Evolutionary conservation across 768 basidiomycete genomes (phyloP).

Genomic region (Suillus spraguei): DNA sequence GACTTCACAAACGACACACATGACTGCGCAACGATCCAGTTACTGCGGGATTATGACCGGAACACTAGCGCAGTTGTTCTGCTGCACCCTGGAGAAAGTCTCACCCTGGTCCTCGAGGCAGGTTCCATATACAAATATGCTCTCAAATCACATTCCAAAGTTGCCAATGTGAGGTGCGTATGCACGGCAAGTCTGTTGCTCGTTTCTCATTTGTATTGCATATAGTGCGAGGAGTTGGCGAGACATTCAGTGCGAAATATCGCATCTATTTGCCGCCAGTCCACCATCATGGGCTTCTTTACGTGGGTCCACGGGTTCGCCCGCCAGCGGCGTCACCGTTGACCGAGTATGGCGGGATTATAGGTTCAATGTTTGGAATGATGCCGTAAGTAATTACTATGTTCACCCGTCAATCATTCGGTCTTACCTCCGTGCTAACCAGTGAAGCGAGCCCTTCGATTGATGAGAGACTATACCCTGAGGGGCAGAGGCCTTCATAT

Average conservation of each 20-base stretch:
- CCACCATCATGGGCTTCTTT: constrained; percentile 31
- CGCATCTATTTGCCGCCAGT: constrained; percentile 55
- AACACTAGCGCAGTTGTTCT: constrained; percentile 55
- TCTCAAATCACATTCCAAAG: constrained; percentile 63
- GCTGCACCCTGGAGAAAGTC: constrained; percentile 61
- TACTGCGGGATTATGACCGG: constrained; percentile 64
- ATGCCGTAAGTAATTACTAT: constrained; percentile 36
- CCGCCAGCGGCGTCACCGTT: constrained; percentile 58
- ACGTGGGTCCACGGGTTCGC: constrained; percentile 37
- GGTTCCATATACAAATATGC: constrained; percentile 71
- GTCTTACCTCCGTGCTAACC: constrained; percentile 20
- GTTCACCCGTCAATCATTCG: constrained; percentile 2
- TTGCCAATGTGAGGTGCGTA: constrained; percentile 69
- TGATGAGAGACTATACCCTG: constrained; percentile 26
- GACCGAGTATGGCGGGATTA: constrained; percentile 71
- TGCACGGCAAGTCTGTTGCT: constrained; percentile 4
- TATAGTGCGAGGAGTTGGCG: constrained; percentile 66
- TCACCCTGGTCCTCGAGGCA: constrained; percentile 70
- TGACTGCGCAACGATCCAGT: constrained; percentile 64
- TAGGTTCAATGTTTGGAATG: constrained; percentile 64
- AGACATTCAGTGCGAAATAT: constrained; percentile 61
- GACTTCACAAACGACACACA: constrained; percentile 72
- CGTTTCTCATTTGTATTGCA: constrained; percentile 10
- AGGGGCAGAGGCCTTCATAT: constrained; percentile 26
- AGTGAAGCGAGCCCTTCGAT: constrained; percentile 15